Percentiles rank a stretch among this genome's conserved stretches.
These are phyloP conservation scores for Lagerstroemia speciosa DNA, from an alignment of 345 rosid genomes.

Conservation along the genomic window DNA sequence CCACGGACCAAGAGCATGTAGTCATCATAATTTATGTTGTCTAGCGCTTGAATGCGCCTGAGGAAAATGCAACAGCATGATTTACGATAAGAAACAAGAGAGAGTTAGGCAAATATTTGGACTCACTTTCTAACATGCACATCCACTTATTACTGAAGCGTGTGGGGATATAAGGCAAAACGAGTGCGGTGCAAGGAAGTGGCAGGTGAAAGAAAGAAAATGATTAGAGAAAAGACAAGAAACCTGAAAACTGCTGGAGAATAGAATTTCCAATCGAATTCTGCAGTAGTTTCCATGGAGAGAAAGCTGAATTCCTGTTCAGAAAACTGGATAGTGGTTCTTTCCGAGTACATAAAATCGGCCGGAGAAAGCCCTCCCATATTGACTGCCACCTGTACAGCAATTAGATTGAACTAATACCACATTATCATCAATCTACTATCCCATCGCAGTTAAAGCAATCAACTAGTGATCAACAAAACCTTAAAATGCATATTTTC, in stretches of 20 bases:
- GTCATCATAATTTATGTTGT: no score
- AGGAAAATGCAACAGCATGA: no score
- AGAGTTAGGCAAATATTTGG: no score
- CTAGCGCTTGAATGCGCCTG: no score
- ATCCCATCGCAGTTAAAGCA: background rate
- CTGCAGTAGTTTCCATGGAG: conserved; percentile 16
- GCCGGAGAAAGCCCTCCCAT: conserved; percentile 15
- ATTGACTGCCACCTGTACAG: conserved; percentile 12
- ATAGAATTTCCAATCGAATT: conserved; percentile 46
- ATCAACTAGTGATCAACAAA: background rate
- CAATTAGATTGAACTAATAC: background rate
- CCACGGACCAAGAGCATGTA: no score
- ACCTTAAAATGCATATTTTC: background rate
- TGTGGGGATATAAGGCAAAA: background rate
- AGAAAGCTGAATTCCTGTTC: conserved; percentile 17
- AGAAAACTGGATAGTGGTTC: conserved; percentile 19
- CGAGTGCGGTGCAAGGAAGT: background rate
- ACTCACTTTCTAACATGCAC: background rate
- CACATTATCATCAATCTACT: background rate
- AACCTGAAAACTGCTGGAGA: conserved; percentile 52
- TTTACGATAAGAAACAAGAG: no score
- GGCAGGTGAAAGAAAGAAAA: background rate
- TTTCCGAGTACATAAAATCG: conserved; percentile 27
- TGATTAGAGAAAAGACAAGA: background rate
- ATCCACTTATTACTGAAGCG: background rate